Evolutionary conservation across 768 basidiomycete species (phyloP).

Genomic region (Naganishia vaughanmartiniae): DNA sequence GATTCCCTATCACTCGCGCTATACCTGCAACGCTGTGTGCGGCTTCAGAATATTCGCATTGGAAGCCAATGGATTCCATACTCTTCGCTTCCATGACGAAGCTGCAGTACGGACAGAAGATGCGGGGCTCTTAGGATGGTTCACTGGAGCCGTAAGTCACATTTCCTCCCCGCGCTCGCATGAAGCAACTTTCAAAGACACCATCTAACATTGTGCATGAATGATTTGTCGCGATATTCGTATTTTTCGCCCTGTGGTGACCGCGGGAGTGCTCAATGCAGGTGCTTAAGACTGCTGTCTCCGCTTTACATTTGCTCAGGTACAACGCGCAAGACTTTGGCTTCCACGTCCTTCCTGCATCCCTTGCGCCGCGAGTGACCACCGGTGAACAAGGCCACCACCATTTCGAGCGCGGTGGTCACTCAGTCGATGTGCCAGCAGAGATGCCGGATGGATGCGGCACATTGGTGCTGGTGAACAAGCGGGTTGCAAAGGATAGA

Average conservation of each 20-base stretch:
- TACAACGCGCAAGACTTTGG: constrained; percentile 42
- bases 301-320: constrained; percentile 47
- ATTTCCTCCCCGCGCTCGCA: not conserved
- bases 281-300: constrained; percentile 47
- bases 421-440: not conserved
- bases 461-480: constrained; percentile 47
- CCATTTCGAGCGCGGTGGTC: constrained; percentile 26
- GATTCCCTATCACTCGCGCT: not conserved
- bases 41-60: constrained; percentile 46
- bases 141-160: constrained; percentile 45
- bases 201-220: not conserved
- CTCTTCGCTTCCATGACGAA: constrained; percentile 47
- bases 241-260: too few species aligned
- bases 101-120: constrained; percentile 40
- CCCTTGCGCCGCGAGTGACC: constrained; percentile 12
- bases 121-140: constrained; percentile 45
- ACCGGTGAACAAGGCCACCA: constrained; percentile 24
- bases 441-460: constrained; percentile 46
- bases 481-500: constrained; percentile 40
- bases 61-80: constrained; percentile 46
- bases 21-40: not conserved
- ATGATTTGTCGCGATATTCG: not conserved
- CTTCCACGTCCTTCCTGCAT: constrained; percentile 41
- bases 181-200: not conserved
- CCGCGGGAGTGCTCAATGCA: constrained; percentile 5